Conservation (phyloP, 352 stramenopile species). For the Globisporangium paddicum region DNA sequence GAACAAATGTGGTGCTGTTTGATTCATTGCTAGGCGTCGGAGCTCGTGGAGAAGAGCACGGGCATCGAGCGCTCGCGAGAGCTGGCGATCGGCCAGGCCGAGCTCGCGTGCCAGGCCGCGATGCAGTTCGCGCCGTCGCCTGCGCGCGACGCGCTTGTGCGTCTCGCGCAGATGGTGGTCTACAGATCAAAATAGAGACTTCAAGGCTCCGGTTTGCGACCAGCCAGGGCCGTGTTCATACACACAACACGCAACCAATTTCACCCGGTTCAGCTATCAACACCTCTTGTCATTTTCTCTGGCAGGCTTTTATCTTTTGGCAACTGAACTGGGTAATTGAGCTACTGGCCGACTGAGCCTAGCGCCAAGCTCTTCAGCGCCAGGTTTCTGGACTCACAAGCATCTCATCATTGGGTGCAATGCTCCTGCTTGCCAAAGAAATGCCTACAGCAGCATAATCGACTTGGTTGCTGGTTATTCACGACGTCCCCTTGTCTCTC, state of each 20-base stretch:
- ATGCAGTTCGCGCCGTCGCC: constrained; percentile 84
- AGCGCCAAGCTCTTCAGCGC: too few species aligned
- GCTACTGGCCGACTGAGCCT: too few species aligned
- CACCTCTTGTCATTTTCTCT: too few species aligned
- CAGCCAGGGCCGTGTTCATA: neutral
- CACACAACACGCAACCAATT: neutral
- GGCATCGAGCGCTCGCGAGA: constrained; percentile 92
- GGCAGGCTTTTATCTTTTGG: too few species aligned
- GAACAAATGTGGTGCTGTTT: constrained; percentile 11
- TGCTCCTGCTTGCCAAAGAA: too few species aligned
- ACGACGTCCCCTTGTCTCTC: too few species aligned
- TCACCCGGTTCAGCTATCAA: too few species aligned
- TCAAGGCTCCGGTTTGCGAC: neutral
- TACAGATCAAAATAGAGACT: constrained; percentile 83
- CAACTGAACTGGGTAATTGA: too few species aligned
- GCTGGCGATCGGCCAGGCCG: constrained; percentile 94
- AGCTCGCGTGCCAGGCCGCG: constrained; percentile 92
- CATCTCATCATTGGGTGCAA: too few species aligned
- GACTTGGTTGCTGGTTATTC: too few species aligned
- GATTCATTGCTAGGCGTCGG: constrained; percentile 44
- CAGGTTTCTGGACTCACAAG: too few species aligned
- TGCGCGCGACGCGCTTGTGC: constrained; percentile 80
- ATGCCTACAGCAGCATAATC: too few species aligned
- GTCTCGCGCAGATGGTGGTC: constrained; percentile 85
- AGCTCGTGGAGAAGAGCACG: constrained; percentile 88